Evolutionary conservation across 768 basidiomycete genomes (phyloP), one percentile per base, ranked within the genome.

Genomic region (Collybiopsis luxurians): DNA sequence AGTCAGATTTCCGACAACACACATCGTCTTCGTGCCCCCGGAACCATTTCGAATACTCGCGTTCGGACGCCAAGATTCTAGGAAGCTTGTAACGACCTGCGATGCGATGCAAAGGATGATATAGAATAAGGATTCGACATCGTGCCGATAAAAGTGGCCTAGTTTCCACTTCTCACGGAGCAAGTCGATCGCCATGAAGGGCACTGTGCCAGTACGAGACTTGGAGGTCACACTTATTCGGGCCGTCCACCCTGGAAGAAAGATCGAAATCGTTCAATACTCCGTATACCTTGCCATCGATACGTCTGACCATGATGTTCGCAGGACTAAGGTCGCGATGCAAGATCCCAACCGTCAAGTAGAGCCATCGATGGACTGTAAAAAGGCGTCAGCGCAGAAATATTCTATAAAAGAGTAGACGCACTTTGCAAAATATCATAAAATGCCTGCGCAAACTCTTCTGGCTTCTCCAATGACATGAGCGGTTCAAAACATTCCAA

Each of bases 291-390:
- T 61, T 45, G 56, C 53, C 36, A 50, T 67, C 34, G 36, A 39
- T n/a, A 11, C 61, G 52, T 43, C 61, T 13, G 40, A 42, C 17
- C 60, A 61, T 61, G 27, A 62, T 46, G 24, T 62, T 62, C 13
- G 42, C 50, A 1, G 39, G 23, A 31, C 61, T 61, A 27, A 62
- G 59, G 39, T 62, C 61, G 24, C 57, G 60, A 55, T 62, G 61
- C 12, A 58, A 51, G 28, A 61, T 61, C 0, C 43, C 31, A 24
- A 12, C 34, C 15, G 42, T 13, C 24, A 61, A 46, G 30, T 55
- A 56, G 9, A 55, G 45, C 59, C 42, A 46, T 21, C 40, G 42
- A 23, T 61, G 50, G 17, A 36, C 60, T 61, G 42, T 17, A 42
- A 38, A 17, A 17, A 34, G 48, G 2, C n/a, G 13, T 26, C 4